phyloP scores from a whole-genome alignment of 2,329 filamentous ascomycete genomes.

The Aspergillus luchuensis region DNA sequence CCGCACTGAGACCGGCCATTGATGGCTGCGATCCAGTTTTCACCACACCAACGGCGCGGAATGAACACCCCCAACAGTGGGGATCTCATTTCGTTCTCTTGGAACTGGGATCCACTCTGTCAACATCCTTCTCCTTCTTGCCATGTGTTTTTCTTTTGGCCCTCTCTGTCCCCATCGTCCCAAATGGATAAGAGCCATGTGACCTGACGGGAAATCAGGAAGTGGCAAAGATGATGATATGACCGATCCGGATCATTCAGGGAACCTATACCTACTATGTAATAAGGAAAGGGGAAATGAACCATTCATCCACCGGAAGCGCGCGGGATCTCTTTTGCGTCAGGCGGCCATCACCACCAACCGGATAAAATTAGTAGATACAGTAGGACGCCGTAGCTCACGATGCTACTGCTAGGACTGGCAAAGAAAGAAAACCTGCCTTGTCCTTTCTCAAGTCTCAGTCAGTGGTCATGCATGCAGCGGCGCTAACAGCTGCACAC shows the following conservation, averaged over 20 bases:
- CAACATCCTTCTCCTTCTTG: slow-evolving; percentile 14
- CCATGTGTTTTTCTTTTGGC: slow-evolving; percentile 21
- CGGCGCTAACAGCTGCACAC: neutral
- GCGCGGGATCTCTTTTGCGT: neutral
- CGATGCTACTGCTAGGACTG: neutral
- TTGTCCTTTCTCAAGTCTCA: neutral
- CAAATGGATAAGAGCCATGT: slow-evolving; percentile 3
- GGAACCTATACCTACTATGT: neutral
- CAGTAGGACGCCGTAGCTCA: neutral
- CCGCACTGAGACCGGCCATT: neutral
- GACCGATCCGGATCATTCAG: neutral
- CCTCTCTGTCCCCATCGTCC: neutral
- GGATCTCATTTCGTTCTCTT: slow-evolving; percentile 24
- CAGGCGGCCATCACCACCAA: neutral
- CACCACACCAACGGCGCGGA: slow-evolving; percentile 24
- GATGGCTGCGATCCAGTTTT: neutral
- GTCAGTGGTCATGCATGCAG: neutral
- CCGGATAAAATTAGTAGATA: neutral
- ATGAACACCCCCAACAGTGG: slow-evolving; percentile 25
- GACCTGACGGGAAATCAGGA: neutral
- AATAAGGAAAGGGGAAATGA: neutral
- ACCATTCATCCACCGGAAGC: neutral
- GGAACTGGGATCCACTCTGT: slow-evolving; percentile 15
- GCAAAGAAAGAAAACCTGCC: neutral
- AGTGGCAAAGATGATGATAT: neutral